Percentiles rank a stretch among this genome's conserved stretches.
phyloP scores from a whole-genome alignment of 306 rosid genomes.

The Rosa multiflora region DNA sequence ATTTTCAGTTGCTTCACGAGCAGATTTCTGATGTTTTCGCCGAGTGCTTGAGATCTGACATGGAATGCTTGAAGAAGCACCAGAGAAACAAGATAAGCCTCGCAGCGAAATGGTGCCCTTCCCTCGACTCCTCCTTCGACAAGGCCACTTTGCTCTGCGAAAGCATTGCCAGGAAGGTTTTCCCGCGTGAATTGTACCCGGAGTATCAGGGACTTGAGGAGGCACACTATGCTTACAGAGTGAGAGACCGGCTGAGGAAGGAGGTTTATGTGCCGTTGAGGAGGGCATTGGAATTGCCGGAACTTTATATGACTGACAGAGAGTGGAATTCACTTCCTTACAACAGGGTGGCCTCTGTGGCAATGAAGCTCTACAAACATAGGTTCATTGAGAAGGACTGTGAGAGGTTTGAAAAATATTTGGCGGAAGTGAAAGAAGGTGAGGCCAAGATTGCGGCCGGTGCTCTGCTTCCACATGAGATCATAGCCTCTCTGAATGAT shows the following conservation, averaged over 20 bases:
- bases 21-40: conserved; percentile 53
- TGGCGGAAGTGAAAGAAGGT: conserved; percentile 28
- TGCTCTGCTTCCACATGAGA: conserved; percentile 45
- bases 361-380: conserved; percentile 33
- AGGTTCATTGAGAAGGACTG: conserved; percentile 25
- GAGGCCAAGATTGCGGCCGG: conserved; percentile 39
- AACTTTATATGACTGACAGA: conserved; percentile 46
- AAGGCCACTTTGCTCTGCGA: conserved; percentile 59
- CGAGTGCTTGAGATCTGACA: conserved; percentile 43
- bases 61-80: conserved; percentile 35
- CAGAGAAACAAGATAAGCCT: conserved; percentile 37
- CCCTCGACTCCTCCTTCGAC: conserved; percentile 55
- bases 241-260: conserved; percentile 57
- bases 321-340: conserved; percentile 38
- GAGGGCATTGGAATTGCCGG: conserved; percentile 53
- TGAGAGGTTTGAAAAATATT: conserved; percentile 32
- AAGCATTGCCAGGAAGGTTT: conserved; percentile 53
- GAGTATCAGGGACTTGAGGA: conserved; percentile 59
- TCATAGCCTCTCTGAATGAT: conserved; percentile 22
- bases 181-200: conserved; percentile 38
- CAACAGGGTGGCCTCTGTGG: conserved; percentile 36
- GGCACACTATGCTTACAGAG: conserved; percentile 51
- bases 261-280: conserved; percentile 47
- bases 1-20: conserved; percentile 43
- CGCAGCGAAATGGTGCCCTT: conserved; percentile 71